Evolutionary conservation across 179 eudicot genomes (phyloP).

Genomic region (Drosera spatulata): DNA sequence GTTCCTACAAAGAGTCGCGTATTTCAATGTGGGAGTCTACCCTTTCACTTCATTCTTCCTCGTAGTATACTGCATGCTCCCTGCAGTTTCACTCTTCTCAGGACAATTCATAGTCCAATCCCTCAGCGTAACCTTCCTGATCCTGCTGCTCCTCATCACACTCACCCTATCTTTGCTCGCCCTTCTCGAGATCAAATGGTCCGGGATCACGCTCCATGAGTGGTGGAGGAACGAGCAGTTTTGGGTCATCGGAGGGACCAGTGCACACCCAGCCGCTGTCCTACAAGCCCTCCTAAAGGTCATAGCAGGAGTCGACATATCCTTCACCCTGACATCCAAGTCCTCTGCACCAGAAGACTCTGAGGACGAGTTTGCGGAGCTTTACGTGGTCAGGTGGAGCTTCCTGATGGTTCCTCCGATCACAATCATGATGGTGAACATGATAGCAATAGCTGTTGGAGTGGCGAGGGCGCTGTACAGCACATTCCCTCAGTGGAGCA

Average conservation of each 20-base stretch:
- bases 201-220: slow-evolving; percentile 82
- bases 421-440: slow-evolving; percentile 69
- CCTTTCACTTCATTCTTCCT: slow-evolving; percentile 89
- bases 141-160: slow-evolving; percentile 52
- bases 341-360: slow-evolving; percentile 57
- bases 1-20: slow-evolving; percentile 70
- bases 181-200: slow-evolving; percentile 75
- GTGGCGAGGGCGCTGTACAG: slow-evolving; percentile 67
- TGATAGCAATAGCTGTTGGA: slow-evolving; percentile 67
- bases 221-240: slow-evolving; percentile 99
- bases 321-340: slow-evolving; percentile 79
- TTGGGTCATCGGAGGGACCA: slow-evolving; percentile 94
- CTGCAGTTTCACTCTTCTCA: slow-evolving; percentile 76
- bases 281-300: slow-evolving; percentile 78
- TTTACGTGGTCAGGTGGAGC: slow-evolving; percentile 61
- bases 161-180: slow-evolving; percentile 70
- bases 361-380: slow-evolving; percentile 84
- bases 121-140: slow-evolving; percentile 47
- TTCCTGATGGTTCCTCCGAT: slow-evolving; percentile 77
- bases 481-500: slow-evolving; percentile 88
- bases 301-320: slow-evolving; percentile 82
- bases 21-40: slow-evolving; percentile 77
- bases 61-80: slow-evolving; percentile 67
- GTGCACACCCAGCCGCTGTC: slow-evolving; percentile 94
- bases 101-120: slow-evolving; percentile 89